Conservation (phyloP, 805 yeast genomes). For the Jamesozyma rosinii region DNA sequence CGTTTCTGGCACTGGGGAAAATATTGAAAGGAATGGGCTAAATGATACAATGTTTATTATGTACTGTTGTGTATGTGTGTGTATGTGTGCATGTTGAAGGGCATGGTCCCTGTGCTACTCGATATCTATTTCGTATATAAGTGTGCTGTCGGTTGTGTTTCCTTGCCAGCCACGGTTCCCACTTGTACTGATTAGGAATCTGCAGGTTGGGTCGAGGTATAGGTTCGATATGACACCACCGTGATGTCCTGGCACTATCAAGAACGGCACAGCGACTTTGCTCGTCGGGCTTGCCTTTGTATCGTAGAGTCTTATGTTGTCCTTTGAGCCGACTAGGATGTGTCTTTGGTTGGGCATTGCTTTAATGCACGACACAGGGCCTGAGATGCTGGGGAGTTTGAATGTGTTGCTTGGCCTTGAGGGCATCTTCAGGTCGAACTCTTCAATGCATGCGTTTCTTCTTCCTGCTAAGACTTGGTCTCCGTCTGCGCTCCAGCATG, state of each 20-base stretch:
- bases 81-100: neutral
- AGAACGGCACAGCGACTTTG: slow-evolving; percentile 50
- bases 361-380: slow-evolving; percentile 75
- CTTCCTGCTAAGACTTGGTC: slow-evolving; percentile 74
- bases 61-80: neutral
- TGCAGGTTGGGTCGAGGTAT: slow-evolving; percentile 74
- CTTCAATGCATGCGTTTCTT: slow-evolving; percentile 80
- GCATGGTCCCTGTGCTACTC: slow-evolving; percentile 9
- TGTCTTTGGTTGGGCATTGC: slow-evolving; percentile 76
- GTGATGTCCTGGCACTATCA: slow-evolving; percentile 92
- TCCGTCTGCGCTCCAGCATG: slow-evolving; percentile 84
- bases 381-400: slow-evolving; percentile 77
- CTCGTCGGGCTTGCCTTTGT: slow-evolving; percentile 30
- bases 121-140: slow-evolving; percentile 68
- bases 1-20: too few relatives aligned
- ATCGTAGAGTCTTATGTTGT: slow-evolving; percentile 82
- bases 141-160: slow-evolving; percentile 63
- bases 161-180: slow-evolving; percentile 97
- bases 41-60: too few relatives aligned
- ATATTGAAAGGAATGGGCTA: too few relatives aligned
- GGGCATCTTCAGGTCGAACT: slow-evolving; percentile 51
- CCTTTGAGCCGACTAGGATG: slow-evolving; percentile 79
- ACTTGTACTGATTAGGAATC: slow-evolving; percentile 82
- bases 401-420: slow-evolving; percentile 50
- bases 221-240: slow-evolving; percentile 80